Evolutionary conservation across 2,329 filamentous ascomycete genomes (phyloP).

Genomic region (Pestalotiopsis sp.): DNA sequence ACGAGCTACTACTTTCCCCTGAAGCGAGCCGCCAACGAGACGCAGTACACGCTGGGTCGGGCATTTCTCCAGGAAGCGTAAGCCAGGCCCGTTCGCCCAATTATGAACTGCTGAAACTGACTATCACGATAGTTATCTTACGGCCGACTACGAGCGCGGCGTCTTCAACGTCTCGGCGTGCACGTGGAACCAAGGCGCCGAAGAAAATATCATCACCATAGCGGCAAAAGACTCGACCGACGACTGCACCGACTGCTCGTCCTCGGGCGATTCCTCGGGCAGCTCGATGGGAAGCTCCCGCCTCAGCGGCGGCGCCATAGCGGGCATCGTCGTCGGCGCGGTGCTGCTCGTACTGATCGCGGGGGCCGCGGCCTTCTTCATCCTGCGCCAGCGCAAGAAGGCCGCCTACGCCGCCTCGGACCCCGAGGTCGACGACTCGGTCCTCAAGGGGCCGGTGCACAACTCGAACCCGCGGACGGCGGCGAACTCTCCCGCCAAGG

Average conservation of each 20-base stretch:
- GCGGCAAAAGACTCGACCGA: slow-evolving; percentile 24
- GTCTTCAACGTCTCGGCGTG: slow-evolving; percentile 42
- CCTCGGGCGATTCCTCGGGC: background rate
- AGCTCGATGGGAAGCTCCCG: slow-evolving; percentile 4
- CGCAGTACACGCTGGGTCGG: slow-evolving; percentile 38
- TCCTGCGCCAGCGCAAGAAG: slow-evolving; percentile 26
- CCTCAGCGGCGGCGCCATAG: slow-evolving; percentile 24
- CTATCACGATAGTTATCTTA: slow-evolving; percentile 29
- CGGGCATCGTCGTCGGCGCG: slow-evolving; percentile 25
- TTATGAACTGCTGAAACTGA: slow-evolving; percentile 1
- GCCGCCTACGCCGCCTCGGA: slow-evolving; percentile 18
- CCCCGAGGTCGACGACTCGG: slow-evolving; percentile 25
- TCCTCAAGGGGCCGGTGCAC: slow-evolving; percentile 32
- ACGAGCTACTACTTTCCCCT: slow-evolving; percentile 36
- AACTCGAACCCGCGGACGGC: slow-evolving; percentile 26
- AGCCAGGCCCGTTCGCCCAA: slow-evolving; percentile 11
- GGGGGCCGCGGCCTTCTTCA: slow-evolving; percentile 13
- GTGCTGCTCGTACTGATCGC: slow-evolving; percentile 17
- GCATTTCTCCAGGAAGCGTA: slow-evolving; percentile 38
- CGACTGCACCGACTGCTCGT: slow-evolving; percentile 10
- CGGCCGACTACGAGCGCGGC: slow-evolving; percentile 42
- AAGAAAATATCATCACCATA: slow-evolving; percentile 30
- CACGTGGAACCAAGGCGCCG: slow-evolving; percentile 34
- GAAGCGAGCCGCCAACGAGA: slow-evolving; percentile 33
- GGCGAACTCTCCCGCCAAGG: slow-evolving; percentile 16